These are phyloP conservation scores for Tephrocybe sp. DNA, from an alignment of 768 basidiomycete species.

Conservation along the genomic window DNA sequence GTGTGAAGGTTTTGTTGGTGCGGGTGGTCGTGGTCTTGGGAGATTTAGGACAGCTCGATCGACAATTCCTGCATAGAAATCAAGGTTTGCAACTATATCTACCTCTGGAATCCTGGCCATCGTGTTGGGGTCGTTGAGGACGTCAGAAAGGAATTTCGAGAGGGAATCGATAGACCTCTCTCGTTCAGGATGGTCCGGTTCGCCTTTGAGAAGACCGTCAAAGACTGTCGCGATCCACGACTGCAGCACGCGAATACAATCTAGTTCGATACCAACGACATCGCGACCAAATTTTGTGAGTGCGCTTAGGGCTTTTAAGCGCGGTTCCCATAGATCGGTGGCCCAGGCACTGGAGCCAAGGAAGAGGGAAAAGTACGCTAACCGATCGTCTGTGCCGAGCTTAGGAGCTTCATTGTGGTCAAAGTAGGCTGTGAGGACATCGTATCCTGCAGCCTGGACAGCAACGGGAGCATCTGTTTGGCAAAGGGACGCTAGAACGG, in stretches of 20 bases:
- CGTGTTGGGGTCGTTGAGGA: conserved; percentile 49
- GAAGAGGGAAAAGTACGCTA: conserved; percentile 66
- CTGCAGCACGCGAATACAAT: conserved; percentile 53
- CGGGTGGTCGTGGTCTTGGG: conserved; percentile 28
- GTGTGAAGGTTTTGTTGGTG: conserved; percentile 33
- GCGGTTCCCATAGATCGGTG: conserved; percentile 67
- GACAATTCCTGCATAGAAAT: conserved; percentile 59
- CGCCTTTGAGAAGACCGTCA: background rate
- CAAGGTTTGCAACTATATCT: conserved; percentile 51
- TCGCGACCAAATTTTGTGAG: conserved; percentile 61
- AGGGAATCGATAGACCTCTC: conserved; percentile 64
- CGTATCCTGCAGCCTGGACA: conserved; percentile 67
- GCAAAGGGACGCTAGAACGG: conserved; percentile 63
- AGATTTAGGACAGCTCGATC: conserved; percentile 46
- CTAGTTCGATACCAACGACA: conserved; percentile 61
- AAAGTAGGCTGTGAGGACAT: conserved; percentile 69
- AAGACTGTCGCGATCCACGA: conserved; percentile 48
- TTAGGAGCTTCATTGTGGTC: conserved; percentile 50
- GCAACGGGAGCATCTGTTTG: conserved; percentile 46
- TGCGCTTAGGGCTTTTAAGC: conserved; percentile 64
- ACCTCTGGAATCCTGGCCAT: conserved; percentile 60
- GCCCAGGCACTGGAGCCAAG: conserved; percentile 50
- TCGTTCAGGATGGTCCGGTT: conserved; percentile 46
- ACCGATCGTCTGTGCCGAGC: conserved; percentile 53
- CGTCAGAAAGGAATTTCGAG: conserved; percentile 51